Conservation (phyloP, 2,329 filamentous ascomycete genomes). For the Microcyclospora tardicrescens region DNA sequence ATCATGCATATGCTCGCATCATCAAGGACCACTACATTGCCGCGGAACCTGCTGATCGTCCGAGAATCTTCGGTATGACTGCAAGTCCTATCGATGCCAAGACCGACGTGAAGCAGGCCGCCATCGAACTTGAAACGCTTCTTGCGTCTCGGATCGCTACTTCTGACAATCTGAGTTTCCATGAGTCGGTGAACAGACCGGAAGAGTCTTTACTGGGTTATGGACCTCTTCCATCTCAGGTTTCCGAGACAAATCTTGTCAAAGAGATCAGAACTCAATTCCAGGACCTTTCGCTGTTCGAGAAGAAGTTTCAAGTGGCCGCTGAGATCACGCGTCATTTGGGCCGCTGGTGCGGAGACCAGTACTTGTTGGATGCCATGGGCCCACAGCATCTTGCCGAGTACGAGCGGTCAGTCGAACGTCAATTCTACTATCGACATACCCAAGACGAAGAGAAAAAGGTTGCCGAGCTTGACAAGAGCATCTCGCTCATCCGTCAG, state of each 20-base stretch:
- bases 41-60: slow-evolving; percentile 37
- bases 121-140: slow-evolving; percentile 55
- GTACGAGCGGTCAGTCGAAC: slow-evolving; percentile 14
- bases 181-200: slow-evolving; percentile 46
- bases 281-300: slow-evolving; percentile 40
- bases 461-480: slow-evolving; percentile 35
- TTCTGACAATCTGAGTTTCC: slow-evolving; percentile 46
- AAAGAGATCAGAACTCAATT: slow-evolving; percentile 41
- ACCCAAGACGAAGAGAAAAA: background rate
- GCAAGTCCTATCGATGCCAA: slow-evolving; percentile 86
- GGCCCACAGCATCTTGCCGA: slow-evolving; percentile 11
- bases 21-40: slow-evolving; percentile 73
- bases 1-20: slow-evolving; percentile 78
- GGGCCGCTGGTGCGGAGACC: slow-evolving; percentile 74
- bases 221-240: slow-evolving; percentile 34
- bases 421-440: slow-evolving; percentile 19
- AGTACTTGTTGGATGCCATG: slow-evolving; percentile 33
- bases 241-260: slow-evolving; percentile 54
- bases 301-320: slow-evolving; percentile 47
- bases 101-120: slow-evolving; percentile 56
- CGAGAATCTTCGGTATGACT: slow-evolving; percentile 89
- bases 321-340: slow-evolving; percentile 50
- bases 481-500: slow-evolving; percentile 44
- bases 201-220: slow-evolving; percentile 46
- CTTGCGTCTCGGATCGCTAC: slow-evolving; percentile 78